Evolutionary conservation across 768 basidiomycete genomes (phyloP).

Genomic region (Suillus cothurnatus): DNA sequence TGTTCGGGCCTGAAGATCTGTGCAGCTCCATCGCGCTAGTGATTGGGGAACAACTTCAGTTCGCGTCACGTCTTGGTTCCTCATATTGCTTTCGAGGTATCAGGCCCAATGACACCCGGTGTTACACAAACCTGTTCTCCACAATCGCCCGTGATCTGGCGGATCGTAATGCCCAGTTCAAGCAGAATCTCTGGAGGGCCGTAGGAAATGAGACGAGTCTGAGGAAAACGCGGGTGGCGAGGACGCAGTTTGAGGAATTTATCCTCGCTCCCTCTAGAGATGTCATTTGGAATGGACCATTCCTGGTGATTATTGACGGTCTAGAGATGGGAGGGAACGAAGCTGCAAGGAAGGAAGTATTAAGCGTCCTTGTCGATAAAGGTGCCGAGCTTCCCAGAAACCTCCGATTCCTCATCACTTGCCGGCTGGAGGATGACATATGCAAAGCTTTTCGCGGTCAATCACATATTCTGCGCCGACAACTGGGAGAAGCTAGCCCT

Average conservation of each 20-base stretch:
- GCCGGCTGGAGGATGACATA: constrained; percentile 27
- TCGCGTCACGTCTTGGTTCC: constrained; percentile 32
- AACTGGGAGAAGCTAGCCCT: not conserved
- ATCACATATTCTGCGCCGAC: constrained; percentile 10
- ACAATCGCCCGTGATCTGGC: constrained; percentile 36
- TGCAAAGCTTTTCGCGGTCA: constrained; percentile 13
- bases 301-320: constrained; percentile 38
- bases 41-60: constrained; percentile 28
- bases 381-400: constrained; percentile 19
- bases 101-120: constrained; percentile 6
- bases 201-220: constrained; percentile 11
- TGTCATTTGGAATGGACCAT: constrained; percentile 29
- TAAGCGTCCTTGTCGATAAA: constrained; percentile 17
- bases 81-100: constrained; percentile 31
- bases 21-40: constrained; percentile 34
- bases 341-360: constrained; percentile 20
- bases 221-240: constrained; percentile 25
- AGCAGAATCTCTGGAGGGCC: constrained; percentile 15
- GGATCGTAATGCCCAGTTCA: constrained; percentile 29
- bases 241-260: constrained; percentile 25
- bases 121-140: constrained; percentile 30
- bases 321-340: constrained; percentile 30
- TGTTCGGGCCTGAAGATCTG: constrained; percentile 28
- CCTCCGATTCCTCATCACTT: constrained; percentile 29
- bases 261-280: constrained; percentile 19